Percentiles rank a stretch among this genome's conserved stretches.
Evolutionary conservation across 495 filamentous ascomycete species (phyloP).

Genomic region (Penicillium crystallinum): DNA sequence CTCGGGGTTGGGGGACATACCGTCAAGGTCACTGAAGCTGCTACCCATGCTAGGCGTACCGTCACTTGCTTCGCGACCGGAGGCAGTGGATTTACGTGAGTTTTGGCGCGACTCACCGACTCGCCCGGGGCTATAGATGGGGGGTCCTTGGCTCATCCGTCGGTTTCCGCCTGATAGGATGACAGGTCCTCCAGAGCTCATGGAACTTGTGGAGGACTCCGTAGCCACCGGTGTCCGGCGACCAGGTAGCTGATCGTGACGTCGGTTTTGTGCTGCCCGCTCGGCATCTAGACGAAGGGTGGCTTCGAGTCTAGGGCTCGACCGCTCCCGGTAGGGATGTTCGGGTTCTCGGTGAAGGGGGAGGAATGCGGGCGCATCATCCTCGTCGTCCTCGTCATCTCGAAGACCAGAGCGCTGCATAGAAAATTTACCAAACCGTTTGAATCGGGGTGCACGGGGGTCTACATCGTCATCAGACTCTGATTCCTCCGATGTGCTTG

Average conservation of each 20-base stretch:
- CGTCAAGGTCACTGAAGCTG: conserved; percentile 95
- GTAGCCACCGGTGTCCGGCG: conserved; percentile 44
- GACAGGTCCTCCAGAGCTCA: conserved; percentile 37
- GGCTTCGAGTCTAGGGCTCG: conserved; percentile 51
- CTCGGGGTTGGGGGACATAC: conserved; percentile 41
- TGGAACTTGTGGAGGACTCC: conserved; percentile 59
- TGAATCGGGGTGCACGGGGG: conserved; percentile 24
- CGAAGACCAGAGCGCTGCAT: conserved; percentile 29
- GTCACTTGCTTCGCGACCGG: conserved; percentile 67
- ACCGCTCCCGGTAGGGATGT: conserved; percentile 17
- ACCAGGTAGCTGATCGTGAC: conserved; percentile 19
- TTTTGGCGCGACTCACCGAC: conserved; percentile 54
- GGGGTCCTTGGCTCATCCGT: conserved; percentile 16
- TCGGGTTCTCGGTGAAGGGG: conserved; percentile 48
- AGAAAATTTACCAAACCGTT: conserved; percentile 38
- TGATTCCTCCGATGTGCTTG: conserved; percentile 45
- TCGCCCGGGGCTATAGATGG: conserved; percentile 49
- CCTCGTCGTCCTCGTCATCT: conserved; percentile 45
- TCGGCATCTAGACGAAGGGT: conserved; percentile 53
- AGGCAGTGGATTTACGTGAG: conserved; percentile 45
- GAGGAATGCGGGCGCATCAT: conserved; percentile 65
- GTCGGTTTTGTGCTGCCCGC: conserved; percentile 36
- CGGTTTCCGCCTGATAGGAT: conserved; percentile 16
- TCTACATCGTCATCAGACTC: conserved; percentile 49
- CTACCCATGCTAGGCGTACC: conserved; percentile 95